A percentile compares a stretch with the other conserved stretches of the same genome.
phyloP scores from a whole-genome alignment of 2,329 filamentous ascomycete genomes.

The Paramyrothecium sp. region DNA sequence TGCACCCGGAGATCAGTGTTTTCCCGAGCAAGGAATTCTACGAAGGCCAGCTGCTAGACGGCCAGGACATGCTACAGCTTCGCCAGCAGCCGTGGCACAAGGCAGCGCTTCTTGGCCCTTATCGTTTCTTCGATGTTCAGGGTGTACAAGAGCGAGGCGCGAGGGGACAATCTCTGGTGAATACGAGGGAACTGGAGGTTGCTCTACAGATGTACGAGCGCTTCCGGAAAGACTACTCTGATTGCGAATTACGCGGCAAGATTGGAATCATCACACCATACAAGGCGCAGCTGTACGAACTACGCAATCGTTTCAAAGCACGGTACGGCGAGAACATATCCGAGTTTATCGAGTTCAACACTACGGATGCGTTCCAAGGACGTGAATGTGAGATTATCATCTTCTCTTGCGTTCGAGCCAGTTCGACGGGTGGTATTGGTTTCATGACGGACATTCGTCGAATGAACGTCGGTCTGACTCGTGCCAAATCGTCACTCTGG shows the following conservation, averaged over 20 bases:
- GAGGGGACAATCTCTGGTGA: constrained; percentile 86
- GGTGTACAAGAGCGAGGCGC: constrained; percentile 81
- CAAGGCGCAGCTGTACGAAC: constrained; percentile 83
- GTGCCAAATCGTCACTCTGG: constrained; percentile 95
- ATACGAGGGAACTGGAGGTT: constrained; percentile 81
- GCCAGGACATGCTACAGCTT: constrained; percentile 74
- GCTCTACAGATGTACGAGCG: constrained; percentile 83
- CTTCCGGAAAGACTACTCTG: constrained; percentile 68
- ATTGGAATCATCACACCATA: constrained; percentile 98
- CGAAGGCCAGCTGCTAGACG: constrained; percentile 82
- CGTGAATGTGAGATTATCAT: constrained; percentile 98
- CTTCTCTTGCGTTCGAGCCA: constrained; percentile 95
- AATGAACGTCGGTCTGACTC: constrained; percentile 98
- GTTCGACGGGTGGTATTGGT: constrained; percentile 89
- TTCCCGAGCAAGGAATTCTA: constrained; percentile 95
- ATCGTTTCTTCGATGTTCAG: constrained; percentile 95
- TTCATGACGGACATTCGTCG: constrained; percentile 97
- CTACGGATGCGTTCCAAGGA: constrained; percentile 96
- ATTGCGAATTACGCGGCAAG: constrained; percentile 72
- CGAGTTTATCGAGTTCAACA: constrained; percentile 92
- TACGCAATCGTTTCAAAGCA: constrained; percentile 71
- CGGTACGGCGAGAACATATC: constrained; percentile 74
- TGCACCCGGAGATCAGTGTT: constrained; percentile 93
- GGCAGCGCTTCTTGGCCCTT: constrained; percentile 79
- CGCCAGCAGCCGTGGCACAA: constrained; percentile 83